phyloP scores from a whole-genome alignment of 768 basidiomycete species.

The Neoboletus brunneissimus region DNA sequence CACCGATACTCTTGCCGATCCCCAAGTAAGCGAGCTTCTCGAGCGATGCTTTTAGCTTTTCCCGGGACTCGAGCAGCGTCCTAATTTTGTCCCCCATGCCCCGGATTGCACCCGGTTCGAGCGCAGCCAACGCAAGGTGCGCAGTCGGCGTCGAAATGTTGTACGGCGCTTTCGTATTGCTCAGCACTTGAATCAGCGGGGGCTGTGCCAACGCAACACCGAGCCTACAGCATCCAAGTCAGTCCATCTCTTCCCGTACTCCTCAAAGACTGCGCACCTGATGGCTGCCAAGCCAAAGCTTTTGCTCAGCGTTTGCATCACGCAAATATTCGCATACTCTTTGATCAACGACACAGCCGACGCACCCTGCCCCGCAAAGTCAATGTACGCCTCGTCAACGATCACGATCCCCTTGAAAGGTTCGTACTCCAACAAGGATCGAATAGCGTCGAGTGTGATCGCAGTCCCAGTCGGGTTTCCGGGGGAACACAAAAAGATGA shows the following conservation, averaged over 20 bases:
- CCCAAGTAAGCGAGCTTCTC: constrained; percentile 47
- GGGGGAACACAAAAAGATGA: too few species aligned
- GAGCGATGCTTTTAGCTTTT: constrained; percentile 50
- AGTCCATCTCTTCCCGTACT: neutral
- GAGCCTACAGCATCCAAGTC: constrained; percentile 47
- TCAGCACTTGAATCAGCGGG: constrained; percentile 83
- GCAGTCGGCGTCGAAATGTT: constrained; percentile 93
- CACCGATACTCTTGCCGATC: constrained; percentile 70
- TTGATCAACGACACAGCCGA: constrained; percentile 71
- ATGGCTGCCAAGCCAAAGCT: constrained; percentile 95
- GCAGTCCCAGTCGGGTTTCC: too few species aligned
- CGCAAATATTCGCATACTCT: constrained; percentile 84
- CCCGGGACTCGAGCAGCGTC: constrained; percentile 58
- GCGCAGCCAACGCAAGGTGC: constrained; percentile 72
- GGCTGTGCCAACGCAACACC: constrained; percentile 91
- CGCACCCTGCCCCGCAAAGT: constrained; percentile 66
- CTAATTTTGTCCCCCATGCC: constrained; percentile 64
- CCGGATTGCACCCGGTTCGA: constrained; percentile 60
- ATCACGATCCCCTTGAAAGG: constrained; percentile 87
- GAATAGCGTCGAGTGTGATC: constrained; percentile 39
- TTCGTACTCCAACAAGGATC: constrained; percentile 69
- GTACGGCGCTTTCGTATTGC: constrained; percentile 97
- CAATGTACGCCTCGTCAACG: constrained; percentile 97
- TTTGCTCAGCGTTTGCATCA: constrained; percentile 97
- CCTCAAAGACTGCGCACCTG: constrained; percentile 51